A percentile compares a stretch with the other conserved stretches of the same genome.
Evolutionary conservation across 2,329 filamentous ascomycete species (phyloP).

Genomic region (Fusarium caatingaense): DNA sequence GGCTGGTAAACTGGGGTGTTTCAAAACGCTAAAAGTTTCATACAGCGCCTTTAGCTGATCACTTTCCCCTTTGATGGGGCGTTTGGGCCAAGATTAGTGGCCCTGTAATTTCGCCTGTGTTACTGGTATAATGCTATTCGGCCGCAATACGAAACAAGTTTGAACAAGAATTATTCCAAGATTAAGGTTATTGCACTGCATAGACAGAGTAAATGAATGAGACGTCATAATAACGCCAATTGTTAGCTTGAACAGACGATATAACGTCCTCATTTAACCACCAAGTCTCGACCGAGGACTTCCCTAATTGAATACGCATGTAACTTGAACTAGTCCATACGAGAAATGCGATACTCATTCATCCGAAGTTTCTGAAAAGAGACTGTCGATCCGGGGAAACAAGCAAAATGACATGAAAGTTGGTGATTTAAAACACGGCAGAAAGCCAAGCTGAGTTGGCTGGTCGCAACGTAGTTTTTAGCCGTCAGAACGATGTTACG

Average conservation of each 20-base stretch:
- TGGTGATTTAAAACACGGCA: neutral
- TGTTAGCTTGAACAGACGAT: neutral
- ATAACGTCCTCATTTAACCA: neutral
- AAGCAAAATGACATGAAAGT: neutral
- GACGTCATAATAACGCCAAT: neutral
- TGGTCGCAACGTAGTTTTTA: neutral
- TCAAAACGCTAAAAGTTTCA: slow-evolving; percentile 27
- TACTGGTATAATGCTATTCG: neutral
- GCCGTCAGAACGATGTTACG: slow-evolving; percentile 1
- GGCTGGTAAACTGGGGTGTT: slow-evolving; percentile 10
- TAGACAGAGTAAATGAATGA: neutral
- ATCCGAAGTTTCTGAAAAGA: neutral
- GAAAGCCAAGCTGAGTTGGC: neutral
- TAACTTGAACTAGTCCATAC: neutral
- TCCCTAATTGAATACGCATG: neutral
- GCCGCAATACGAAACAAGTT: neutral
- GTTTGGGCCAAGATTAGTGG: neutral
- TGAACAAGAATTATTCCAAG: slow-evolving; percentile 2
- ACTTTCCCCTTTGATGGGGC: slow-evolving; percentile 10
- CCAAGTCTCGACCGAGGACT: neutral
- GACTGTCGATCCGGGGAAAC: neutral
- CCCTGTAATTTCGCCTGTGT: slow-evolving; percentile 13
- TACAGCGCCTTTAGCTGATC: neutral
- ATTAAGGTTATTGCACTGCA: neutral
- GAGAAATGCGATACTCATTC: neutral